Base-by-base conservation (phyloP, 495 filamentous ascomycete species). In the Podospora tetraspora region DNA sequence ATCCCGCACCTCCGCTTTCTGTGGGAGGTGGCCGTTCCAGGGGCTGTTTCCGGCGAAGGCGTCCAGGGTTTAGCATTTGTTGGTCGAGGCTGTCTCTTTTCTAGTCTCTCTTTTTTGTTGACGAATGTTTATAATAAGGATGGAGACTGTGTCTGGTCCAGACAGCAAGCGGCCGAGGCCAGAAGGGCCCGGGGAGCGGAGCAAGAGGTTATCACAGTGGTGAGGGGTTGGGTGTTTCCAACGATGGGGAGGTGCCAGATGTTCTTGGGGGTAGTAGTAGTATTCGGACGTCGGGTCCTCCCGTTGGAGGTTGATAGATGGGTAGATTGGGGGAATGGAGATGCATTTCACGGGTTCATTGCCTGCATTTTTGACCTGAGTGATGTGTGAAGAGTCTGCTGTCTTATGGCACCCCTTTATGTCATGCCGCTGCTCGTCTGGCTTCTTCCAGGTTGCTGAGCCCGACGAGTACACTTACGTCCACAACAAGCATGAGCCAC, bases 51-150 rank as follows among this genome's bases (percentile, higher is more conserved):
- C 61, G 61, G 61, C 27, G 27, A 61, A 66, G 68, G 68, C 62
- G 64, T 66, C 60, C 60, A 68, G 60, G 57, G 57, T 56, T 32
- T 66, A 72, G 71, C 69, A 72, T 67, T 52, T 72, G 25, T 67
- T 63, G 65, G 67, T 68, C 52, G 59, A 61, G 60, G 68, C 61
- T 62, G 60, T 70, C 37, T 67, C 66, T 52, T 64, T 61, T 69
- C 27, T 32, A 52, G 63, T 64, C 58, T 68, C 57, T 61, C 30
- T 23, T 70, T 59, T 64, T 68, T 61, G 62, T 70, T 61, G 60
- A 37, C 37, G 27, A 29, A 29, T 60, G 57, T 66, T 66, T 61
- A 67, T 70, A 69, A 64, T 68, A 63, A 25, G 24, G 59, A 56
- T 59, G 69, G 58, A 59, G 56, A 61, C 19, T n/a, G 63, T 43